These are phyloP conservation scores for Trichothecium sympodiale DNA, from an alignment of 2,329 filamentous ascomycete species.

Conservation along the genomic window DNA sequence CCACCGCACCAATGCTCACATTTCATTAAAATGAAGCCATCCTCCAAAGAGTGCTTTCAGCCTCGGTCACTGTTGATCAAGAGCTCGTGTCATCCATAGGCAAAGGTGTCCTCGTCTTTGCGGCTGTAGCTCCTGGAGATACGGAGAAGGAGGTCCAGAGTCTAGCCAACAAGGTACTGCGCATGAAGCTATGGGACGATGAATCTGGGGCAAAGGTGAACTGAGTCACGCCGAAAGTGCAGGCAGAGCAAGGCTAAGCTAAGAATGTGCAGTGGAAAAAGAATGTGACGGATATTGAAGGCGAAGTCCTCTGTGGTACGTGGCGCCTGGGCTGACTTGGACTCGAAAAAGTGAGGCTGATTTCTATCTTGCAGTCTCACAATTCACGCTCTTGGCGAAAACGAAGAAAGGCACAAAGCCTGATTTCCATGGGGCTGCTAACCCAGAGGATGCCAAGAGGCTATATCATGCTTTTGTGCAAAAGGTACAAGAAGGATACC, in stretches of 20 bases:
- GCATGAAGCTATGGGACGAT: constrained; percentile 86
- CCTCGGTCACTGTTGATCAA: constrained; percentile 89
- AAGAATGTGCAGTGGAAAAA: constrained; percentile 65
- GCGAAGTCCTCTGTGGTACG: constrained; percentile 87
- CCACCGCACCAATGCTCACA: too few relatives aligned
- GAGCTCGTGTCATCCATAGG: constrained; percentile 85
- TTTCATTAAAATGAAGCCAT: constrained; percentile 49
- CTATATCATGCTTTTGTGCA: constrained; percentile 78
- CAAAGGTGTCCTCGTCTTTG: constrained; percentile 81
- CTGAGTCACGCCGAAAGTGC: too few relatives aligned
- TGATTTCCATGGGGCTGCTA: constrained; percentile 82
- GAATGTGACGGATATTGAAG: constrained; percentile 76
- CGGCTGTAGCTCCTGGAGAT: constrained; percentile 82
- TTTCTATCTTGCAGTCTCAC: constrained; percentile 55
- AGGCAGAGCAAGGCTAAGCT: constrained; percentile 6
- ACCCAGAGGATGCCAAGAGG: constrained; percentile 63
- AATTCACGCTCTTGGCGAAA: constrained; percentile 86
- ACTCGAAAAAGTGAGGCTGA: not conserved
- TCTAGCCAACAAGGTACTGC: constrained; percentile 76
- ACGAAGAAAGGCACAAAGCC: constrained; percentile 96
- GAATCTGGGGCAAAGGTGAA: constrained; percentile 56
- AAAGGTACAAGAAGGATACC: constrained; percentile 63
- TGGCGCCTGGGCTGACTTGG: not conserved
- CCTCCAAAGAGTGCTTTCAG: constrained; percentile 85
- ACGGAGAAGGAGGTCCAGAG: constrained; percentile 78